Conservation (phyloP, 768 basidiomycete genomes). For the Pseudohyphozyma bogoriensis region DNA sequence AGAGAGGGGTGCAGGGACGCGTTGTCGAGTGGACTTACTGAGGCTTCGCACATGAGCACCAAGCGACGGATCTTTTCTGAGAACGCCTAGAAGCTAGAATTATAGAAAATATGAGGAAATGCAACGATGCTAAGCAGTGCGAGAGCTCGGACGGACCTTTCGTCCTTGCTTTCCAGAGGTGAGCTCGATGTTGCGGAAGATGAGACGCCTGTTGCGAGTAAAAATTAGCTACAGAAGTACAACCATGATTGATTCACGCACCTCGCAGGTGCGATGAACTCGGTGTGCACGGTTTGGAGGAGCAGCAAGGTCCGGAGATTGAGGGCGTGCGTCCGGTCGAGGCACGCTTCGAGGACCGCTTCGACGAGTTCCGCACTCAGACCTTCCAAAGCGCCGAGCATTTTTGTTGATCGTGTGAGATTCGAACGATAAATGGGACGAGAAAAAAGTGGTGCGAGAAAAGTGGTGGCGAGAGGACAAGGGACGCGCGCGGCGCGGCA, state of each 20-base stretch:
- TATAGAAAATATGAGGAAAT: too few species aligned
- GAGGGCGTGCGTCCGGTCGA: not conserved
- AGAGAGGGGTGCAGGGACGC: not conserved
- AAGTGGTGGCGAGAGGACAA: too few species aligned
- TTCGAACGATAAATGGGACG: too few species aligned
- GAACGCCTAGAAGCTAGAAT: not conserved
- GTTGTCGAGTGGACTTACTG: not conserved
- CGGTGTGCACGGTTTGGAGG: not conserved
- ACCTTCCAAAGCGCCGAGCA: too few species aligned
- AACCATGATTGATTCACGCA: not conserved
- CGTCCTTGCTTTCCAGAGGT: too few species aligned
- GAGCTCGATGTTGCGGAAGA: not conserved
- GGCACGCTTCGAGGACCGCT: not conserved
- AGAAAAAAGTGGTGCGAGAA: too few species aligned
- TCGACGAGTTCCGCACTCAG: not conserved
- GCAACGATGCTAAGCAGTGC: too few species aligned
- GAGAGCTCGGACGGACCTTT: too few species aligned
- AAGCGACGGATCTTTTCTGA: not conserved
- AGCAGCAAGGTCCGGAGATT: not conserved
- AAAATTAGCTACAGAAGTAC: not conserved
- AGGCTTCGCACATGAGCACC: not conserved
- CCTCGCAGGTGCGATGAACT: not conserved
- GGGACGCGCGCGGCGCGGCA: too few species aligned
- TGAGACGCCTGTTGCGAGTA: not conserved
- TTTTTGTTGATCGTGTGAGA: too few species aligned